These are phyloP conservation scores for Clavulina sp. DNA, from an alignment of 768 basidiomycete genomes.

Conservation along the genomic window DNA sequence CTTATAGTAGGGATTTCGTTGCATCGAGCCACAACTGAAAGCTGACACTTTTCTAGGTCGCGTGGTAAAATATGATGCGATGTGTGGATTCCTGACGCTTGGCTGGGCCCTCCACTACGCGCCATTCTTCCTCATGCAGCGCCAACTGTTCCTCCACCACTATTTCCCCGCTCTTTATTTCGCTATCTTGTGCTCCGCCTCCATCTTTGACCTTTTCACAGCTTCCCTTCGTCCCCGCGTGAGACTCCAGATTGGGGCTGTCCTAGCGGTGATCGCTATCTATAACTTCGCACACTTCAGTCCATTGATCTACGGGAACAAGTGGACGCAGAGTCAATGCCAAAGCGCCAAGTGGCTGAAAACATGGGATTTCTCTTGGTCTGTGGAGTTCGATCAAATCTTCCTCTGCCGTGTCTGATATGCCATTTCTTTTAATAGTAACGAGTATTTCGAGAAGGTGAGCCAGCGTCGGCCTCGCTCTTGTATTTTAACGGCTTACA, in stretches of 20 bases:
- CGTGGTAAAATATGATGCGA: conserved; percentile 77
- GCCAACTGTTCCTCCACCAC: conserved; percentile 95
- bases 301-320: conserved; percentile 64
- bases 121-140: conserved; percentile 94
- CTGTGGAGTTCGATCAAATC: conserved; percentile 12
- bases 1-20: conserved; percentile 47
- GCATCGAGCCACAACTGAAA: not conserved
- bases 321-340: conserved; percentile 77
- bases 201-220: conserved; percentile 72
- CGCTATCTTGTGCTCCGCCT: conserved; percentile 59
- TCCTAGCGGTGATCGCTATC: conserved; percentile 52
- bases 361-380: conserved; percentile 95
- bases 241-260: conserved; percentile 62
- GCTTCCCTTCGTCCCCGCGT: conserved; percentile 57
- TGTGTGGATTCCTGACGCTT: conserved; percentile 81
- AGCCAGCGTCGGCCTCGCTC: conserved; percentile 16
- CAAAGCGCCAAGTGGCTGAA: conserved; percentile 65
- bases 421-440: conserved; percentile 21
- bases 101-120: conserved; percentile 90
- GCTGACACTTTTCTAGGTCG: conserved; percentile 34
- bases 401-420: not conserved
- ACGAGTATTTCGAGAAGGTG: conserved; percentile 53
- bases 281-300: conserved; percentile 68
- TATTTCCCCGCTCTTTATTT: conserved; percentile 96
- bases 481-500: conserved; percentile 1